Evolutionary conservation across 1,139 yeast species (phyloP).

Genomic region (Saccharomyces hybrid): DNA sequence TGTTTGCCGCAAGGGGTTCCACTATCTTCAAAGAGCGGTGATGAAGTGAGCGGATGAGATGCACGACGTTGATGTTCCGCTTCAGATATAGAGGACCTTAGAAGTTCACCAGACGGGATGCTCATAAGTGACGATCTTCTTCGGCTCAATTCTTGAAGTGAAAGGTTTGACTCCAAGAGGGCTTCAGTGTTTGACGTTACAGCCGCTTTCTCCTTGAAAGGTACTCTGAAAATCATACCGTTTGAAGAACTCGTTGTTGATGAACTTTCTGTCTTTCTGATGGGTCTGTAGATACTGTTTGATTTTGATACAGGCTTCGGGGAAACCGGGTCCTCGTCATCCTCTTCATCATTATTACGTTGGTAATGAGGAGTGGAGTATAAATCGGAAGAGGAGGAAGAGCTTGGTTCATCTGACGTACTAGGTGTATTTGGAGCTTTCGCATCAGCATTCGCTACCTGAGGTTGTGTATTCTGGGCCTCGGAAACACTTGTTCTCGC

Average conservation of each 20-base stretch:
- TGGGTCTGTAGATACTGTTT: slow-evolving; percentile 3
- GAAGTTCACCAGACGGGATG: slow-evolving; percentile 9
- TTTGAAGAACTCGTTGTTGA: slow-evolving; percentile 26
- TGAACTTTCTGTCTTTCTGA: not conserved
- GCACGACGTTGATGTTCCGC: slow-evolving; percentile 20
- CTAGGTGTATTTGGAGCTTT: not conserved
- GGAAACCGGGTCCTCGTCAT: slow-evolving; percentile 2
- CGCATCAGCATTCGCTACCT: not conserved
- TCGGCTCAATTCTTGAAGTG: slow-evolving; percentile 9
- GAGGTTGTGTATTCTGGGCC: not conserved
- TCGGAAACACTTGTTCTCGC: not conserved
- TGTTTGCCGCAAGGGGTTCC: not conserved
- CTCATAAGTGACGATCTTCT: slow-evolving; percentile 24
- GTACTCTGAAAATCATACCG: slow-evolving; percentile 48
- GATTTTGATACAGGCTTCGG: slow-evolving; percentile 2
- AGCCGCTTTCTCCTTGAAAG: slow-evolving; percentile 45
- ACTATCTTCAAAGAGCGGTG: slow-evolving; percentile 2
- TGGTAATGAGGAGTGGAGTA: not conserved
- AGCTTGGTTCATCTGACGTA: not conserved
- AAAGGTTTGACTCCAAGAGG: slow-evolving; percentile 2
- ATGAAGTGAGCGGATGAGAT: slow-evolving; percentile 22
- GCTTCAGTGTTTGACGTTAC: slow-evolving; percentile 6
- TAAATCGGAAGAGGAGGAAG: not conserved
- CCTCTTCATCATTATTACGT: not conserved
- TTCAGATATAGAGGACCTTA: slow-evolving; percentile 5